These are phyloP conservation scores for Jaenimonas drosophilae DNA, from an alignment of 208 protist species.

Conservation along the genomic window DNA sequence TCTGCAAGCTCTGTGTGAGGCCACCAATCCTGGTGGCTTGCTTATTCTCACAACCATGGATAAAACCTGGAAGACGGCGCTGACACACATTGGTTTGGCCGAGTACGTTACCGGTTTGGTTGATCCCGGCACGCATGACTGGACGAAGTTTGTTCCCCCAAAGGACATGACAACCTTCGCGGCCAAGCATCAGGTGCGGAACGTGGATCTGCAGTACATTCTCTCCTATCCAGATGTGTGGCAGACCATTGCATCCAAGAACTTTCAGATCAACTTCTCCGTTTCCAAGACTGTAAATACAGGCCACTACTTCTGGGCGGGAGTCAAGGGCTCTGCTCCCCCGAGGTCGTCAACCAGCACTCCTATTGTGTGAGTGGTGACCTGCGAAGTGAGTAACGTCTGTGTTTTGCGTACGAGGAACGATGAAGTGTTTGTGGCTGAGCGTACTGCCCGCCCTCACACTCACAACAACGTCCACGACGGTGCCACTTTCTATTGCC, in stretches of 20 bases:
- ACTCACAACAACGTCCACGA: too few relatives aligned
- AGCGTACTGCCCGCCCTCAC: too few relatives aligned
- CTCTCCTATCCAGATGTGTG: slow-evolving; percentile 53
- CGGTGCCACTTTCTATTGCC: too few relatives aligned
- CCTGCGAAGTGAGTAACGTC: too few relatives aligned
- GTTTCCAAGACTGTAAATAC: slow-evolving; percentile 51
- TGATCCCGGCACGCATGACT: slow-evolving; percentile 85
- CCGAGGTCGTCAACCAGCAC: too few relatives aligned
- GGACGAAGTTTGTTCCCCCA: slow-evolving; percentile 84
- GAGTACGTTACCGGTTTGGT: slow-evolving; percentile 84
- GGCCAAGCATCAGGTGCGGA: slow-evolving; percentile 29
- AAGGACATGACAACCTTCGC: slow-evolving; percentile 49
- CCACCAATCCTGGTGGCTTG: slow-evolving; percentile 79
- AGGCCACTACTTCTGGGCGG: slow-evolving; percentile 81
- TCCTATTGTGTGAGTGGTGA: too few relatives aligned
- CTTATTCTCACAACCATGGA: slow-evolving; percentile 92
- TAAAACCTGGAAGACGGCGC: slow-evolving; percentile 62
- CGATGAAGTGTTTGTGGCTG: too few relatives aligned
- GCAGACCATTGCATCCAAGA: slow-evolving; percentile 32
- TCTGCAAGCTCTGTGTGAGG: slow-evolving; percentile 55
- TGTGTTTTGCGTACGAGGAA: too few relatives aligned
- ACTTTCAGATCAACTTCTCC: slow-evolving; percentile 59
- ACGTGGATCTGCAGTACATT: slow-evolving; percentile 65
- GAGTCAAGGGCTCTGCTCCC: slow-evolving; percentile 29
- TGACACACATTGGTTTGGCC: slow-evolving; percentile 70